phyloP scores from a whole-genome alignment of 2,329 filamentous ascomycete species.

The Aureobasidium subglaciale region DNA sequence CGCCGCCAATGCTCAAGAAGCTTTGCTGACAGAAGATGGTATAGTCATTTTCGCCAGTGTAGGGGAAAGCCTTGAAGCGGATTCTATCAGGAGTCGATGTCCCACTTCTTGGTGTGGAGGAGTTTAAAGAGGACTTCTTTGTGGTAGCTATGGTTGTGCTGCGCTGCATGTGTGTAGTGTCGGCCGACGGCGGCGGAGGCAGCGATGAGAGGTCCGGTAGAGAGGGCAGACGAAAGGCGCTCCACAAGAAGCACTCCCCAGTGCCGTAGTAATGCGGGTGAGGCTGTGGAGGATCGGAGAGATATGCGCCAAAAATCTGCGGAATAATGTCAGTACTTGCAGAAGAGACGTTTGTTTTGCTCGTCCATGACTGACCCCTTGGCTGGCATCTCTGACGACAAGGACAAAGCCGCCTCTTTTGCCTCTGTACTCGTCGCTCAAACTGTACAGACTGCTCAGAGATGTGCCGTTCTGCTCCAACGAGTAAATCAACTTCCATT shows the following conservation, averaged over 20 bases:
- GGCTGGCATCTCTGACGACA: constrained; percentile 70
- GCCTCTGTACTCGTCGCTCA: constrained; percentile 60
- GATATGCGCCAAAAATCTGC: constrained; percentile 79
- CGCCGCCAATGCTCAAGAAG: constrained; percentile 79
- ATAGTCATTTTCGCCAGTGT: constrained; percentile 93
- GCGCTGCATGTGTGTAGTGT: constrained; percentile 55
- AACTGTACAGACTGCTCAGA: constrained; percentile 76
- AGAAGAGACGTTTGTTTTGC: neutral
- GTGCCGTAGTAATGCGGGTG: constrained; percentile 85
- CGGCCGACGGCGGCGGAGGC: constrained; percentile 62
- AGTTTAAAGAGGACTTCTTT: constrained; percentile 23
- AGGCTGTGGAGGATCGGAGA: constrained; percentile 80
- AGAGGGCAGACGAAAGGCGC: constrained; percentile 59
- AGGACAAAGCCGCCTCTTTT: constrained; percentile 80
- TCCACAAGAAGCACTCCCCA: constrained; percentile 92
- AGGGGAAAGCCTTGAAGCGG: constrained; percentile 94
- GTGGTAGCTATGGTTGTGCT: constrained; percentile 50
- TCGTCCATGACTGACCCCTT: constrained; percentile 52
- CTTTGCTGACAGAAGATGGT: constrained; percentile 86
- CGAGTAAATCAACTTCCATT: constrained; percentile 82
- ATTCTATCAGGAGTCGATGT: constrained; percentile 64
- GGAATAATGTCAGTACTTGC: constrained; percentile 9
- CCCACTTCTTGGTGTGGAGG: constrained; percentile 29
- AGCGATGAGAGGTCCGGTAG: constrained; percentile 48
- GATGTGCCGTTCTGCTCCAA: constrained; percentile 88